Base-by-base conservation (phyloP, 1,139 yeast genomes). In the Debaryomycetaceae sp. region DNA sequence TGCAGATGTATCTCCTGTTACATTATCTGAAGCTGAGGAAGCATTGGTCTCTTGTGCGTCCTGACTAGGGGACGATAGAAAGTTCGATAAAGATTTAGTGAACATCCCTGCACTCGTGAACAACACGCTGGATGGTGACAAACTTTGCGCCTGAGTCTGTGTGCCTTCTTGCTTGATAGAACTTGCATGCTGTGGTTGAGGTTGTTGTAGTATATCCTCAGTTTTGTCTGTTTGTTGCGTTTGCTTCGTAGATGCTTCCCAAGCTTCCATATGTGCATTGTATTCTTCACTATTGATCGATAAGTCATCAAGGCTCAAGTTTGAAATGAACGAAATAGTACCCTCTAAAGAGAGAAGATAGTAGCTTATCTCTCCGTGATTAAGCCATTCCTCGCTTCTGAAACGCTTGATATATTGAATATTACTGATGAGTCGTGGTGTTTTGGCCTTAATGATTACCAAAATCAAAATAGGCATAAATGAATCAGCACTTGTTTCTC, bases 261-360 rank as follows among this genome's bases (percentile, higher is more conserved):
- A 80, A 42, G 72, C 72, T 46, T 64, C 78, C 64, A 77, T 70
- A 57, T 68, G 77, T 0, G 71, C 70, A 43, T 71, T 71, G 50
- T 64, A 76, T 46, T 85, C 90, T 44, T 80, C 82, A 41, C 76
- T 74, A 4, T 72, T 62, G 3, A 90, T 80, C 0, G 91, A 82
- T 42, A 91, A 67, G 31, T 82, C 79, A 2, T 78, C 76, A 38
- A 68, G 65, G 40, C 74, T 78, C 40, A 91, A 63, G 22, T 80
- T 78, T 47, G 83, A 79, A 24, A 91, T 78, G 59, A 90, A 91
- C 45, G 82, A 77, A 31, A 89, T 77, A 0, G 97, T 97, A 3
- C 93, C 95, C 57, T 87, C 89, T 30, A 88, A 65, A n/a, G 95
- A 86, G 35, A 95, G 85, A 44, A 91, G 70, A 60, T 91, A 91